Evolutionary conservation across 768 basidiomycete species (phyloP).

Genomic region (Leccinum obscurum): DNA sequence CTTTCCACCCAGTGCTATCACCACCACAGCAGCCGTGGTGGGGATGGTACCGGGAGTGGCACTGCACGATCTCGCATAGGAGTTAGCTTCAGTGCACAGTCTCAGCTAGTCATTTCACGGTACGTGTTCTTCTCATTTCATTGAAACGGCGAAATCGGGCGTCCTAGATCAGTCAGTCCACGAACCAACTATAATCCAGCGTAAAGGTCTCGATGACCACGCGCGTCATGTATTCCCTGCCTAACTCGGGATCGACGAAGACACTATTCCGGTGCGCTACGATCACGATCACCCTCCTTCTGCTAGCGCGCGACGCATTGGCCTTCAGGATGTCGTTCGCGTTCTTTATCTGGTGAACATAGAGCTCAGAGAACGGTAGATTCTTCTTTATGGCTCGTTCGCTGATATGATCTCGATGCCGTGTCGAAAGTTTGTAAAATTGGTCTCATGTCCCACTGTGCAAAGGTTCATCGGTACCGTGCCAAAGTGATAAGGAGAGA

Average conservation of each 20-base stretch:
- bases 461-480: neutral
- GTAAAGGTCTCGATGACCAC: neutral
- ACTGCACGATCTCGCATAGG: neutral
- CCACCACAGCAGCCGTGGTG: neutral
- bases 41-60: neutral
- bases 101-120: too few species aligned
- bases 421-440: neutral
- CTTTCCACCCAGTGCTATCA: neutral
- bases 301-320: conserved; percentile 5
- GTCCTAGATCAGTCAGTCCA: neutral
- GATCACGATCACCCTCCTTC: conserved; percentile 4
- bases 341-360: neutral
- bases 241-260: neutral
- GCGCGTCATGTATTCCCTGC: neutral
- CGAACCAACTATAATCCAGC: neutral
- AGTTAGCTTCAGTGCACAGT: neutral
- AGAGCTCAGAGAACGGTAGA: neutral
- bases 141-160: neutral
- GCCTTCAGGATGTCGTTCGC: conserved; percentile 2
- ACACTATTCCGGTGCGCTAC: neutral
- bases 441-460: too few species aligned
- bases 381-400: neutral
- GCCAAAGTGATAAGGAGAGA: neutral
- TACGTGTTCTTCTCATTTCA: neutral
- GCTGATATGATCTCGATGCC: neutral